Percentiles rank a stretch among this genome's conserved stretches.
These are phyloP conservation scores for Gossypium mustelinum DNA, from an alignment of 345 rosid species.

Conservation along the genomic window DNA sequence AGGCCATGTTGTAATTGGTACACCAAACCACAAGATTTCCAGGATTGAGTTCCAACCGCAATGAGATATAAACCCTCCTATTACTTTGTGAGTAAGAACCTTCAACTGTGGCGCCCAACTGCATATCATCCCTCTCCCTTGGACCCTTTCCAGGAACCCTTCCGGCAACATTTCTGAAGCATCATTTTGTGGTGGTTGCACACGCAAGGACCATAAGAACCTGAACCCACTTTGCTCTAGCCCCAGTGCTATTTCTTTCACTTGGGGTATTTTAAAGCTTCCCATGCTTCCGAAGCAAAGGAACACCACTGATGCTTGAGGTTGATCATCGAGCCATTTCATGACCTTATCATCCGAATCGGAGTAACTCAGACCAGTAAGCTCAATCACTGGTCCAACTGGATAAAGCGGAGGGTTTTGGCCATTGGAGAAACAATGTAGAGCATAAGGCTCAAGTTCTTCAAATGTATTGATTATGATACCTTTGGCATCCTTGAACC, in stretches of 20 bases:
- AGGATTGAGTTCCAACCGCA: conserved; percentile 51
- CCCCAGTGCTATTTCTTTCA: conserved; percentile 42
- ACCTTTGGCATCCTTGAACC: conserved; percentile 35
- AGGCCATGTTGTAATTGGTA: conserved; percentile 45
- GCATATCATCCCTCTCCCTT: conserved; percentile 32
- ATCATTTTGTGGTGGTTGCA: not conserved
- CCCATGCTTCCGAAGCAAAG: conserved; percentile 53
- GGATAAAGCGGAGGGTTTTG: conserved; percentile 35
- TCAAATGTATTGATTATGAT: conserved; percentile 41
- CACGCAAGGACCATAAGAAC: conserved; percentile 39
- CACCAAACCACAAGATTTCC: conserved; percentile 52
- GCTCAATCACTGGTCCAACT: conserved; percentile 40
- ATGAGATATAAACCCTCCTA: conserved; percentile 46
- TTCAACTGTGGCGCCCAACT: conserved; percentile 42
- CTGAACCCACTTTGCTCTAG: conserved; percentile 32
- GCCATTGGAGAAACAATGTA: conserved; percentile 23
- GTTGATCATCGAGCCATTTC: conserved; percentile 48
- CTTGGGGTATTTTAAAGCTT: conserved; percentile 24
- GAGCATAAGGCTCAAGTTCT: conserved; percentile 34
- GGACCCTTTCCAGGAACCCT: conserved; percentile 32
- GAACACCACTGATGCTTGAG: conserved; percentile 36
- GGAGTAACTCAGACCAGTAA: conserved; percentile 22
- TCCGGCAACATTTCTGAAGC: conserved; percentile 28
- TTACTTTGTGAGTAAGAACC: conserved; percentile 30
- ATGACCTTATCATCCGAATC: conserved; percentile 25